Conservation (phyloP, 176 grass and related monocot genomes). For the Phoenix dactylifera region DNA sequence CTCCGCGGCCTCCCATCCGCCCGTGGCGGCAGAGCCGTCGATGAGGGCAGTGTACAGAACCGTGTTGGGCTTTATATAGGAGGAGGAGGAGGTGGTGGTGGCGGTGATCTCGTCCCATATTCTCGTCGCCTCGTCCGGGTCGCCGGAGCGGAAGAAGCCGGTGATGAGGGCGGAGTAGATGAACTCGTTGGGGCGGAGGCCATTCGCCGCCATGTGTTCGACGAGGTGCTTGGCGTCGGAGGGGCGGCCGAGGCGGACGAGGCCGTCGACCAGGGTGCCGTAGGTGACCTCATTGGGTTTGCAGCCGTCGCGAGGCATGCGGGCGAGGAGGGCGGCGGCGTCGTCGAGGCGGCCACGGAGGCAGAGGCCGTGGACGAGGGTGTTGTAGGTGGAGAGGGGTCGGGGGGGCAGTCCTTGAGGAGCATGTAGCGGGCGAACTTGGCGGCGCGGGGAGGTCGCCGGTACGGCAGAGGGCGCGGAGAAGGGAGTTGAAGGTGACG, state of each 20-base stretch:
- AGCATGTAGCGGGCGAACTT: slow-evolving; percentile 73
- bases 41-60: slow-evolving; percentile 74
- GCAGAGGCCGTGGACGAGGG: slow-evolving; percentile 62
- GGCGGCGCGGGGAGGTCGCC: slow-evolving; percentile 44
- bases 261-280: slow-evolving; percentile 62
- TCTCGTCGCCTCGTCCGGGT: slow-evolving; percentile 37
- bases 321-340: slow-evolving; percentile 35
- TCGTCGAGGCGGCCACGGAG: slow-evolving; percentile 30
- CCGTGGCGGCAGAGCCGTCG: slow-evolving; percentile 45
- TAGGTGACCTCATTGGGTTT: slow-evolving; percentile 46
- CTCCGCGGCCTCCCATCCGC: slow-evolving; percentile 47
- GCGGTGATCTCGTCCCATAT: slow-evolving; percentile 58
- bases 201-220: slow-evolving; percentile 48
- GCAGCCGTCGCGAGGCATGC: slow-evolving; percentile 48
- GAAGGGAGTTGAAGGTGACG: slow-evolving; percentile 70
- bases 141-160: slow-evolving; percentile 51
- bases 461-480: slow-evolving; percentile 43
- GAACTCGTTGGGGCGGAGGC: slow-evolving; percentile 51
- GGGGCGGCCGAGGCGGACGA: slow-evolving; percentile 49
- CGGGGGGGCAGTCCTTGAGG: slow-evolving; percentile 49
- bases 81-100: neutral
- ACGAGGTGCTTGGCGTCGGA: slow-evolving; percentile 57
- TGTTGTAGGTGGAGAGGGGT: slow-evolving; percentile 63
- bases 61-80: slow-evolving; percentile 35
- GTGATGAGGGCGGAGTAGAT: slow-evolving; percentile 62